These are phyloP conservation scores for Nigrograna mackinnonii DNA, from an alignment of 2,329 filamentous ascomycete genomes.

Conservation along the genomic window DNA sequence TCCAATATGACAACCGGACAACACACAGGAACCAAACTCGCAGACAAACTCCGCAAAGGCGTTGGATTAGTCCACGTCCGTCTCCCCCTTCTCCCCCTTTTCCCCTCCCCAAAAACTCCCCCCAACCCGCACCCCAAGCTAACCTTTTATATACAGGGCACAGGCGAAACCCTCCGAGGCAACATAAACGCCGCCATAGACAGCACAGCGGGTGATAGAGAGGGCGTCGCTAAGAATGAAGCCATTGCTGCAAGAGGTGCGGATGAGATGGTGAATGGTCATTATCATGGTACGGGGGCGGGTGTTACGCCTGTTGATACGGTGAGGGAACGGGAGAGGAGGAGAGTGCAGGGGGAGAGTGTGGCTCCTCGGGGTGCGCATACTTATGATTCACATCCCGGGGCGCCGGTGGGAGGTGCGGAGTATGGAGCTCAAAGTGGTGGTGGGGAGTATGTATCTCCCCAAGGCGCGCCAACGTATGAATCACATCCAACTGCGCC, in stretches of 20 bases:
- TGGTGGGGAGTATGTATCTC: conserved; percentile 26
- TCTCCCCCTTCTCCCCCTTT: conserved; percentile 10
- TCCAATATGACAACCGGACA: conserved; percentile 26
- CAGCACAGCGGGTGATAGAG: conserved; percentile 31
- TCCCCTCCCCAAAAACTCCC: background rate
- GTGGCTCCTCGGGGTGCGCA: background rate
- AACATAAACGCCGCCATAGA: conserved; percentile 41
- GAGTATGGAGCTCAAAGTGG: conserved; percentile 15
- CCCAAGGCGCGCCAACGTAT: conserved; percentile 13
- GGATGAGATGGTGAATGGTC: conserved; percentile 36
- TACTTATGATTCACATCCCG: conserved; percentile 8
- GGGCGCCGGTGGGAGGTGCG: background rate
- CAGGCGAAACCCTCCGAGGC: conserved; percentile 43
- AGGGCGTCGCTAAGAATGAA: conserved; percentile 30
- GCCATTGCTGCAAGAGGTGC: conserved; percentile 35
- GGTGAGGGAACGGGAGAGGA: conserved; percentile 26
- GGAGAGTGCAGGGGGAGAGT: conserved; percentile 19
- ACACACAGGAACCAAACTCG: conserved; percentile 25
- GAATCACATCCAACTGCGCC: conserved; percentile 18
- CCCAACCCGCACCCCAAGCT: background rate
- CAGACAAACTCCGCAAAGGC: conserved; percentile 36
- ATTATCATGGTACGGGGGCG: conserved; percentile 33
- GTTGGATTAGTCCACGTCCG: conserved; percentile 40
- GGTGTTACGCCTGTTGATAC: conserved; percentile 31
- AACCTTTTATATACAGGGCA: conserved; percentile 24